These are phyloP conservation scores for Noccaea caerulescens DNA, from an alignment of 345 rosid genomes.

Conservation along the genomic window DNA sequence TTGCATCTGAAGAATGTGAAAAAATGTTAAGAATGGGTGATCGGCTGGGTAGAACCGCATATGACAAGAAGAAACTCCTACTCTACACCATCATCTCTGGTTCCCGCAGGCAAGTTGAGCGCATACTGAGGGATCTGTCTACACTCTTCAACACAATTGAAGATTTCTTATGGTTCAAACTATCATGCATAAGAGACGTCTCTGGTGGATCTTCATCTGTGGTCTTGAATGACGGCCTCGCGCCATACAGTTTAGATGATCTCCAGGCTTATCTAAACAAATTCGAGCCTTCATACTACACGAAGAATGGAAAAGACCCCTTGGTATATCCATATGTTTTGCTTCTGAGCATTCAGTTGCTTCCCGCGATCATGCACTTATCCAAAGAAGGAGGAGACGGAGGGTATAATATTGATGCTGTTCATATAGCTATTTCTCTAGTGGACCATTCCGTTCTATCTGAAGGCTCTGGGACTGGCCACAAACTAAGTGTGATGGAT, in stretches of 20 bases:
- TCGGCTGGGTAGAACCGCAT: constrained; percentile 85
- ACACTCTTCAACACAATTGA: constrained; percentile 90
- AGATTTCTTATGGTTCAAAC: constrained; percentile 95
- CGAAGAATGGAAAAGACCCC: constrained; percentile 95
- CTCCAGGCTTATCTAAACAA: constrained; percentile 93
- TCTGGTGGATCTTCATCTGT: constrained; percentile 65
- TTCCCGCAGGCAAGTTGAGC: constrained; percentile 88
- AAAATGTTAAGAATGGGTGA: constrained; percentile 92
- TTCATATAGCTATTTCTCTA: constrained; percentile 75
- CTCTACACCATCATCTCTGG: constrained; percentile 92
- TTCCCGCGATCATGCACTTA: constrained; percentile 77
- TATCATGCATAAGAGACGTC: constrained; percentile 73
- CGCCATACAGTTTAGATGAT: constrained; percentile 86
- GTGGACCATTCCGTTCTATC: constrained; percentile 82
- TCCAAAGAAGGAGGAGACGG: constrained; percentile 88
- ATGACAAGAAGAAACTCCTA: constrained; percentile 92
- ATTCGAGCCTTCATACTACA: constrained; percentile 92
- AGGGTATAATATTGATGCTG: constrained; percentile 82
- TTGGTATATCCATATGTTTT: constrained; percentile 90
- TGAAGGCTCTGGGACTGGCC: constrained; percentile 68
- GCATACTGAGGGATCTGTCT: constrained; percentile 79
- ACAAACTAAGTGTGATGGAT: constrained; percentile 84
- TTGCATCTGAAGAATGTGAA: constrained; percentile 98
- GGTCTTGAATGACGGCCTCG: constrained; percentile 68
- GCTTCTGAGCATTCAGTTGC: constrained; percentile 86